phyloP scores from a whole-genome alignment of 108 stramenopile genomes.

The Cylindrotheca fusiformis region DNA sequence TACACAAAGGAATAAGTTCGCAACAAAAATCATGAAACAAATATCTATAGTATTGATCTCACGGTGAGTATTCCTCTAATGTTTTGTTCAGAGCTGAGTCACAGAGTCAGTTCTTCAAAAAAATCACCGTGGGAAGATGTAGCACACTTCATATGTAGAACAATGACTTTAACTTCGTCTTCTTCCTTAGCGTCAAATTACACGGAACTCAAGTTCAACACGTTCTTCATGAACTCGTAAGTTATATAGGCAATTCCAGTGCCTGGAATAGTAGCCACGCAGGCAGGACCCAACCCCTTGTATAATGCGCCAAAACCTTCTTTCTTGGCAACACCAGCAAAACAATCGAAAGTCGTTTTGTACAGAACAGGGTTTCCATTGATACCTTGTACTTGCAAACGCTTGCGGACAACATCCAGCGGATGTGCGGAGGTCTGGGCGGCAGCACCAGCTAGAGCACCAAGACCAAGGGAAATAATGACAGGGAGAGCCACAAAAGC shows the following conservation, averaged over 20 bases:
- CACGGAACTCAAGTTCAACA: background rate
- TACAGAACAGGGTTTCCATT: background rate
- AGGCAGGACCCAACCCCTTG: background rate
- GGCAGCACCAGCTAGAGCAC: background rate
- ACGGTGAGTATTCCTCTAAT: no score
- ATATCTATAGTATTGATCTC: no score
- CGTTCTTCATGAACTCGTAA: background rate
- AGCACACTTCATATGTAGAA: no score
- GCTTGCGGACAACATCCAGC: background rate
- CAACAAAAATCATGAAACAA: no score
- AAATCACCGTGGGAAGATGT: no score
- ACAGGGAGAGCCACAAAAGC: background rate
- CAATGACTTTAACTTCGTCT: no score
- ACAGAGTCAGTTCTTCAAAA: no score
- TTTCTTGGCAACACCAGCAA: background rate
- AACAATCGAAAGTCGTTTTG: background rate
- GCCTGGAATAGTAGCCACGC: background rate
- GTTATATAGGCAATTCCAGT: slow-evolving; percentile 1
- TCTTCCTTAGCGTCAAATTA: no score
- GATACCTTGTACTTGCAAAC: background rate
- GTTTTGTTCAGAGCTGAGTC: no score
- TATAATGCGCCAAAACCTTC: background rate
- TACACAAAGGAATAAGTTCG: no score
- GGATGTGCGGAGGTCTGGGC: background rate
- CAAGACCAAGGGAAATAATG: background rate